phyloP scores from a whole-genome alignment of 2,329 filamentous ascomycete species.

The Basipetospora sp. region DNA sequence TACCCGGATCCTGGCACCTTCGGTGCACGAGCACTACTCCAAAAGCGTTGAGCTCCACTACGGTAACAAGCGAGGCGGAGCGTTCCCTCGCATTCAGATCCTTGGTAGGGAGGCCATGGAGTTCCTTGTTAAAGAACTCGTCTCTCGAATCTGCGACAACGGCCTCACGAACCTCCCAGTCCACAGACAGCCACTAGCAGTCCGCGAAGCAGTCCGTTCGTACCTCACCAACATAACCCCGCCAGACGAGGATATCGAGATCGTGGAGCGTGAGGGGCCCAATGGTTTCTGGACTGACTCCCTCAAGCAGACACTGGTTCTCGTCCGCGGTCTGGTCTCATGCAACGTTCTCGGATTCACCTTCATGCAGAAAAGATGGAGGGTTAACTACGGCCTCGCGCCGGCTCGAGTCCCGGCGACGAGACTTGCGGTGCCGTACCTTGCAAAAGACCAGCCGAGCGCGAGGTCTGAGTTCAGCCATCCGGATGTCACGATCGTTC shows the following conservation, averaged over 20 bases:
- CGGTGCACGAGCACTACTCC: no score
- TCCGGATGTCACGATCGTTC: constrained; percentile 39
- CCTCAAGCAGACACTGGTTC: constrained; percentile 23
- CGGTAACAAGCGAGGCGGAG: no score
- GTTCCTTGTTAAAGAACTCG: constrained; percentile 13
- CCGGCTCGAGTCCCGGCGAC: constrained; percentile 23
- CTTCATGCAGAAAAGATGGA: constrained; percentile 44
- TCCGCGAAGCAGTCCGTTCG: constrained; percentile 19
- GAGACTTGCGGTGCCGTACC: constrained; percentile 41
- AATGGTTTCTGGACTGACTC: constrained; percentile 21
- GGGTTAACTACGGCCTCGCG: constrained; percentile 49
- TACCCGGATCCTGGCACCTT: constrained; percentile 18
- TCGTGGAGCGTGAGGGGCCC: constrained; percentile 19
- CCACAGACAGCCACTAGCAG: constrained; percentile 16
- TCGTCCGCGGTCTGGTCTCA: constrained; percentile 42
- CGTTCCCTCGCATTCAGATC: no score
- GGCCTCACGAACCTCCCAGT: constrained; percentile 30
- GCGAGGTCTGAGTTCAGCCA: constrained; percentile 47
- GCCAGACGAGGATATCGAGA: constrained; percentile 14
- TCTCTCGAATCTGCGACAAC: constrained; percentile 27
- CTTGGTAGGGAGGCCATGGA: constrained; percentile 16
- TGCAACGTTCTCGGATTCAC: constrained; percentile 38
- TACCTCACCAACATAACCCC: constrained; percentile 30
- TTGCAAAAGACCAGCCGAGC: constrained; percentile 43
- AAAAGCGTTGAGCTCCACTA: no score